A percentile compares a stretch with the other conserved stretches of the same genome.
These are phyloP conservation scores for Podospora australis DNA, from an alignment of 495 filamentous ascomycete species.

Conservation along the genomic window DNA sequence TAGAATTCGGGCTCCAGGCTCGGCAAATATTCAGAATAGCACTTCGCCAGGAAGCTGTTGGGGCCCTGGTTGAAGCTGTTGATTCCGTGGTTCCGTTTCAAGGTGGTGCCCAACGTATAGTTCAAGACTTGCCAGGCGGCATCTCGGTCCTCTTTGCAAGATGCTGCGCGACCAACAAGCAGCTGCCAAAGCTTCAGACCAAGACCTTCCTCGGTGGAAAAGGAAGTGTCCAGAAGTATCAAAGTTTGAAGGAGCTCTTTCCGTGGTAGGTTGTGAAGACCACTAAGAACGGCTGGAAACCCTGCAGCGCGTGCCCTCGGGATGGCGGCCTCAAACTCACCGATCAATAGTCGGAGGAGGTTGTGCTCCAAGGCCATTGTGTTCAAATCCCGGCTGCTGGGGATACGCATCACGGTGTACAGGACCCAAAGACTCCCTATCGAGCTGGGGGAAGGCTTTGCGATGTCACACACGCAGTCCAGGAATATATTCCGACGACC, in stretches of 20 bases:
- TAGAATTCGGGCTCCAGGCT: slow-evolving; percentile 56
- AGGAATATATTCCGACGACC: slow-evolving; percentile 34
- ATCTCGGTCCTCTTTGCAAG: slow-evolving; percentile 50
- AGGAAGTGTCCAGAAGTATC: slow-evolving; percentile 51
- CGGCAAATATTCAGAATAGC: slow-evolving; percentile 61
- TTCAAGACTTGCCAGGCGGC: slow-evolving; percentile 61
- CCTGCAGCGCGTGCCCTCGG: slow-evolving; percentile 26
- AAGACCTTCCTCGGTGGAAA: slow-evolving; percentile 55
- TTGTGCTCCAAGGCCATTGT: slow-evolving; percentile 36
- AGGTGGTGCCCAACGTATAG: slow-evolving; percentile 38
- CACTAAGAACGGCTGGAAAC: slow-evolving; percentile 34
- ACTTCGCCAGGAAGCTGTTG: slow-evolving; percentile 61
- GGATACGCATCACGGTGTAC: slow-evolving; percentile 46
- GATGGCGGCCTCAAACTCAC: slow-evolving; percentile 43
- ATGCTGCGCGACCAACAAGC: slow-evolving; percentile 55
- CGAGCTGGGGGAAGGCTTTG: slow-evolving; percentile 33
- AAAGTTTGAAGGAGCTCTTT: slow-evolving; percentile 52
- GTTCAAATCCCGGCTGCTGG: slow-evolving; percentile 28
- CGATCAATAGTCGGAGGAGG: slow-evolving; percentile 39
- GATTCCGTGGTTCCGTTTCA: no score
- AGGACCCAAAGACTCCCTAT: slow-evolving; percentile 68
- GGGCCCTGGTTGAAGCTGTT: no score
- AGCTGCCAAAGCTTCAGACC: slow-evolving; percentile 60
- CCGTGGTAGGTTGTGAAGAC: slow-evolving; percentile 41
- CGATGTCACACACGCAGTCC: slow-evolving; percentile 43